These are phyloP conservation scores for Escallonia herrerae DNA, from an alignment of 129 eudicot genomes.

Conservation along the genomic window DNA sequence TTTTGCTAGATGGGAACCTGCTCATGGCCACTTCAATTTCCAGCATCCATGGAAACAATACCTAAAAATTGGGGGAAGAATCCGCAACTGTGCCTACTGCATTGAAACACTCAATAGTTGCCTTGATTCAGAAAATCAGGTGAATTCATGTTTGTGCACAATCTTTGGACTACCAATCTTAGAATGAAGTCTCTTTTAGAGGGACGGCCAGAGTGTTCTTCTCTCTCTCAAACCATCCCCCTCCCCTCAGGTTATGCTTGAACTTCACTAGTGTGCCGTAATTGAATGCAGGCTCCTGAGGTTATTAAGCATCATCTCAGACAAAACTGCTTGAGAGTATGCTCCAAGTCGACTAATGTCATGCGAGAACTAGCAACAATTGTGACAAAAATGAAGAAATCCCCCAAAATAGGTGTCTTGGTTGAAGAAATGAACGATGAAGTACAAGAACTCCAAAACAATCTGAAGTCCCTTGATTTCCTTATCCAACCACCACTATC, in stretches of 20 bases:
- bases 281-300: constrained; percentile 30
- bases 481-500: constrained; percentile 11
- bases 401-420: constrained; percentile 24
- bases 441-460: constrained; percentile 32
- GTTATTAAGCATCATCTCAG: constrained; percentile 32
- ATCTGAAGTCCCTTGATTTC: constrained; percentile 31
- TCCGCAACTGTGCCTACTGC: constrained; percentile 57
- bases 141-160: constrained; percentile 3
- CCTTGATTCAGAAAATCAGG: constrained; percentile 44
- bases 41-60: constrained; percentile 68
- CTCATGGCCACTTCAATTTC: constrained; percentile 56
- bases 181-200: too few relatives aligned
- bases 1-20: constrained; percentile 82
- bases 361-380: constrained; percentile 38
- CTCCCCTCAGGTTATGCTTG: too few relatives aligned
- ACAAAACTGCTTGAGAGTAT: constrained; percentile 35
- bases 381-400: constrained; percentile 44
- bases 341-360: constrained; percentile 33
- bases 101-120: constrained; percentile 65
- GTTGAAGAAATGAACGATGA: constrained; percentile 44
- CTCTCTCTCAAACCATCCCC: too few relatives aligned
- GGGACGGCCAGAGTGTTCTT: too few relatives aligned
- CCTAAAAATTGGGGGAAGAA: constrained; percentile 43
- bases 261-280: background rate
- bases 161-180: too few relatives aligned